Evolutionary conservation across 164 flowering plant genomes (phyloP).

Genomic region (Annona cherimola): DNA sequence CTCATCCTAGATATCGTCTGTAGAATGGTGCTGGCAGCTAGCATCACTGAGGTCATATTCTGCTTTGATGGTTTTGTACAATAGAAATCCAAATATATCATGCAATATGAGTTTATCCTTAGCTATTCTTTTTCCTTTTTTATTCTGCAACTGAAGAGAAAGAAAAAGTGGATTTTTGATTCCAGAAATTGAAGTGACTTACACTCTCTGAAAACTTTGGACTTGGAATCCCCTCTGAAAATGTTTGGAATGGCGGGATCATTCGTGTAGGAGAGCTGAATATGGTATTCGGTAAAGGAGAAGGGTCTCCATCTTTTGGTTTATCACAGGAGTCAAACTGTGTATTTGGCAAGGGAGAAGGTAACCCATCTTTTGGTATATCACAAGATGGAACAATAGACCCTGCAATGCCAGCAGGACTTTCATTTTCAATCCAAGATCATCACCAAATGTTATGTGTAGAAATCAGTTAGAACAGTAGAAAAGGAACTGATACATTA

Average conservation of each 20-base stretch:
- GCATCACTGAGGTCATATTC: not conserved
- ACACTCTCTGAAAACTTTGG: constrained; percentile 95
- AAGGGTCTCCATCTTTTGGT: constrained; percentile 23
- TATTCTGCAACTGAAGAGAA: not conserved
- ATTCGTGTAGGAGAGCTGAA: constrained; percentile 79
- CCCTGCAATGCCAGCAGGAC: constrained; percentile 21
- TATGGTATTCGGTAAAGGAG: constrained; percentile 31
- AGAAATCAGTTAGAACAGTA: not conserved
- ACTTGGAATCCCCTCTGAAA: constrained; percentile 82
- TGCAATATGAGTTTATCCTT: not conserved
- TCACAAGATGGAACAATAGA: constrained; percentile 25
- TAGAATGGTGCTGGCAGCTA: not conserved
- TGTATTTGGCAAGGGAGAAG: constrained; percentile 25
- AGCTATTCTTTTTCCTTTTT: not conserved
- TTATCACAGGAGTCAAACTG: constrained; percentile 7
- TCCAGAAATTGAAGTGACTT: constrained; percentile 24
- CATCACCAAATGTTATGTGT: not conserved
- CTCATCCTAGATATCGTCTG: not conserved
- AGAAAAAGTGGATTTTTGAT: not conserved
- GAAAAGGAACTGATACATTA: not conserved
- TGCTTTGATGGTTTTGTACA: not conserved
- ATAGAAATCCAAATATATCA: not conserved
- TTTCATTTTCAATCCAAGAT: not conserved
- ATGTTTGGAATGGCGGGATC: constrained; percentile 41
- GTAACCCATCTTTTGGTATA: constrained; percentile 25